phyloP scores from a whole-genome alignment of 768 basidiomycete genomes.

The Thelephora ganbajun region DNA sequence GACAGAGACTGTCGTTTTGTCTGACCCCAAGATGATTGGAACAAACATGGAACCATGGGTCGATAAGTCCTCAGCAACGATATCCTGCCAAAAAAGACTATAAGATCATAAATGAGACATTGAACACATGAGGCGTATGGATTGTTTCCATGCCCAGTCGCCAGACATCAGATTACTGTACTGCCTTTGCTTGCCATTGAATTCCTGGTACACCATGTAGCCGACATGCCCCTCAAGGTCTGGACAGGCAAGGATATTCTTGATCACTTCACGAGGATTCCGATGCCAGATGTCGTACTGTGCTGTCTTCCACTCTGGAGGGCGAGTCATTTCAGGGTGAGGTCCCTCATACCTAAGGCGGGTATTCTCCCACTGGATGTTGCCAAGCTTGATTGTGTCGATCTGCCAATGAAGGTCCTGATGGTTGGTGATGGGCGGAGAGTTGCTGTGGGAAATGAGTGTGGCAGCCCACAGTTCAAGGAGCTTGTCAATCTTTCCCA shows the following conservation, averaged over 20 bases:
- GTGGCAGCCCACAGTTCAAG: conserved; percentile 11
- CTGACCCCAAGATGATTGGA: no score
- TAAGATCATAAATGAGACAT: neutral
- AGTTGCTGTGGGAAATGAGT: conserved; percentile 1
- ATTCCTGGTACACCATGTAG: conserved; percentile 16
- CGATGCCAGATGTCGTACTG: conserved; percentile 21
- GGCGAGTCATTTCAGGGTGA: conserved; percentile 7
- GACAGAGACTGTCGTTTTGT: conserved; percentile 1
- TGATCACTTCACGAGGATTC: no score
- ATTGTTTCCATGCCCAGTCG: conserved; percentile 26
- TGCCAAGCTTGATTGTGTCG: conserved; percentile 12
- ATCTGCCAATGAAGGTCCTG: conserved; percentile 15
- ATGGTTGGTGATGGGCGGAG: conserved; percentile 15
- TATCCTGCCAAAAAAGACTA: conserved; percentile 4
- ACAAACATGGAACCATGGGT: conserved; percentile 10
- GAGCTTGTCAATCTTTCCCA: conserved; percentile 1
- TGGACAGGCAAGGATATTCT: conserved; percentile 20
- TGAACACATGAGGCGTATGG: conserved; percentile 9
- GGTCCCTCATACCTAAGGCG: conserved; percentile 12
- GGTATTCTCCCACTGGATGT: conserved; percentile 13
- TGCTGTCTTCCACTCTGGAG: conserved; percentile 21
- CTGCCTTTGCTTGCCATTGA: conserved; percentile 11
- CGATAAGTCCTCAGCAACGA: conserved; percentile 2
- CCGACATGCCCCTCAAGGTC: conserved; percentile 22
- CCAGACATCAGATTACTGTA: conserved; percentile 27